Conservation (phyloP, 352 stramenopile species). For the Globisporangium apiculatum region DNA sequence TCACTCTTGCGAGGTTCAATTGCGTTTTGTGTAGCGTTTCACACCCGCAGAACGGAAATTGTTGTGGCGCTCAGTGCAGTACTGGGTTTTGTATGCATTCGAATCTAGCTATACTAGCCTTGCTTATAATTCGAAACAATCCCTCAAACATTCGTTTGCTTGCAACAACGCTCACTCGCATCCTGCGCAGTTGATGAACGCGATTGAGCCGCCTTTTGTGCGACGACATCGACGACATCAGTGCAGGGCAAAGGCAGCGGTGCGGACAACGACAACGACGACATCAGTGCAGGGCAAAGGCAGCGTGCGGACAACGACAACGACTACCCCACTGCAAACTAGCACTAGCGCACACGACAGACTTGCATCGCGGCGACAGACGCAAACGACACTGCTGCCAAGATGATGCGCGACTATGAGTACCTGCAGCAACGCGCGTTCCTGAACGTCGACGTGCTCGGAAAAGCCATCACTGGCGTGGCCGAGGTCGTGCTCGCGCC, state of each 20-base stretch:
- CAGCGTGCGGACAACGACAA: too few relatives aligned
- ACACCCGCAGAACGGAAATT: neutral
- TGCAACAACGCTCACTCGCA: neutral
- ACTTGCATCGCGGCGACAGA: too few relatives aligned
- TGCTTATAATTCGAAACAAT: neutral
- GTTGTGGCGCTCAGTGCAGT: neutral
- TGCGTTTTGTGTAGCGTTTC: too few relatives aligned
- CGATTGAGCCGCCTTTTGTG: too few relatives aligned
- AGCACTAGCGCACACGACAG: too few relatives aligned
- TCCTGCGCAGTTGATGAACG: too few relatives aligned
- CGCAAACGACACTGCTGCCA: neutral
- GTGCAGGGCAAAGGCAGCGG: too few relatives aligned
- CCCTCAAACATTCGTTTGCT: neutral
- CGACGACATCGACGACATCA: too few relatives aligned
- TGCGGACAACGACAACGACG: too few relatives aligned
- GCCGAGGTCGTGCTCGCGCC: constrained; percentile 70
- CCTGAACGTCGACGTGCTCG: constrained; percentile 71
- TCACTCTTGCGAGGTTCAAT: too few relatives aligned
- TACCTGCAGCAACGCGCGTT: constrained; percentile 81
- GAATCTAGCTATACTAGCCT: neutral
- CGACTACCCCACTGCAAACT: too few relatives aligned
- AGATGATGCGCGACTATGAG: constrained; percentile 80
- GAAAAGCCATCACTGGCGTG: constrained; percentile 45
- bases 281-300: too few relatives aligned
- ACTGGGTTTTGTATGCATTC: neutral